Evolutionary conservation across 176 grass and related monocot species (phyloP).

Genomic region (Cocos nucifera): DNA sequence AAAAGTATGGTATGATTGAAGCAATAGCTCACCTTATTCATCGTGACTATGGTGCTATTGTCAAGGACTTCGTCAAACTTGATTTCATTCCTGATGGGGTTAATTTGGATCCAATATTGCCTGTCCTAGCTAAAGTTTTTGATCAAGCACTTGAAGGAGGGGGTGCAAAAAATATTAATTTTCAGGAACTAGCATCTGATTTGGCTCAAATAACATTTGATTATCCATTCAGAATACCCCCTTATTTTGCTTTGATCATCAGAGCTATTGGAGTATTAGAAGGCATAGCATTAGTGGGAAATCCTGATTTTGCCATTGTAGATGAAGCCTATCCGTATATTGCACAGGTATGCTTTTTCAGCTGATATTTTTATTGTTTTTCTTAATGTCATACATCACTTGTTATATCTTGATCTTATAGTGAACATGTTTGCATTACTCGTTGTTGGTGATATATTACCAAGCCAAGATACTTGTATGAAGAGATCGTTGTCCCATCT

Average conservation of each 20-base stretch:
- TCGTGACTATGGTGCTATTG: conserved; percentile 89
- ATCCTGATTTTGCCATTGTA: conserved; percentile 93
- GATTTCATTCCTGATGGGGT: conserved; percentile 93
- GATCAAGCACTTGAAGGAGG: conserved; percentile 98
- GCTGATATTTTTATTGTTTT: too few relatives aligned
- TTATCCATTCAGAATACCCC: conserved; percentile 94
- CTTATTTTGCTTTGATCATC: conserved; percentile 97
- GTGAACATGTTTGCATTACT: too few relatives aligned
- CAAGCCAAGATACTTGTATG: too few relatives aligned
- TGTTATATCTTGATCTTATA: too few relatives aligned
- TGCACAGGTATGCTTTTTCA: conserved; percentile 49
- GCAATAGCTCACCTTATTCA: conserved; percentile 98
- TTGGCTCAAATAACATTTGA: conserved; percentile 98
- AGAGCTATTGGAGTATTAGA: conserved; percentile 95
- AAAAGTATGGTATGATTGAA: conserved; percentile 99
- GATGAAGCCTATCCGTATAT: conserved; percentile 99
- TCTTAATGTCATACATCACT: too few relatives aligned
- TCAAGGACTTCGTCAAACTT: conserved; percentile 96
- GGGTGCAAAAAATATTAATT: conserved; percentile 96
- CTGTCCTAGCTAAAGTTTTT: conserved; percentile 93
- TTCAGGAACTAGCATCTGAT: conserved; percentile 94
- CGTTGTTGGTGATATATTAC: too few relatives aligned
- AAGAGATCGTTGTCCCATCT: too few relatives aligned
- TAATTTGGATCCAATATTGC: conserved; percentile 87
- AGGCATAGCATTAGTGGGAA: conserved; percentile 95